A percentile compares a stretch with the other conserved stretches of the same genome.
phyloP scores from a whole-genome alignment of 192 early-diverging fungal genomes.

The Coemansia sp. region DNA sequence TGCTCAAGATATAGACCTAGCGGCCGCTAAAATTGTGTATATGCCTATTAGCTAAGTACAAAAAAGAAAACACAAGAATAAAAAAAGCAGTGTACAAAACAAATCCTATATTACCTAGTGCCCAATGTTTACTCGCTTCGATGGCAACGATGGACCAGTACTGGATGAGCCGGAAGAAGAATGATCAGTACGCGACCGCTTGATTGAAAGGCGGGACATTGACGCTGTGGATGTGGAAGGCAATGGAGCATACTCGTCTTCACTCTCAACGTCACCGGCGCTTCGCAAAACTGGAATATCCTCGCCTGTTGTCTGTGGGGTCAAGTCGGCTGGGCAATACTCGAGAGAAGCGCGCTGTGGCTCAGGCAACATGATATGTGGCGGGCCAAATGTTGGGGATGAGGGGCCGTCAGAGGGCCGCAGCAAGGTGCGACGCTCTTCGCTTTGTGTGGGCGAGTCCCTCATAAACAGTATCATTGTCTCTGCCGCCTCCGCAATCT shows the following conservation, averaged over 20 bases:
- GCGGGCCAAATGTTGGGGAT: not conserved
- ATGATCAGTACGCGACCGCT: not conserved
- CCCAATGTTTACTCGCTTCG: constrained; percentile 7
- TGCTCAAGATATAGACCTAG: too few relatives aligned
- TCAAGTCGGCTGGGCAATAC: not conserved
- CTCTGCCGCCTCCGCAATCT: constrained; percentile 41
- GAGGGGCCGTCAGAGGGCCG: not conserved
- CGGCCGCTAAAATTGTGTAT: not conserved
- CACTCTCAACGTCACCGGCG: not conserved
- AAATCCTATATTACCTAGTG: not conserved
- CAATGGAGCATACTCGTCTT: not conserved
- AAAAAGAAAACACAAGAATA: not conserved
- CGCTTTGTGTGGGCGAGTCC: constrained; percentile 5
- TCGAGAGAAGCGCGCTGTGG: not conserved
- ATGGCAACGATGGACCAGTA: not conserved
- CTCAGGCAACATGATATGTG: not conserved
- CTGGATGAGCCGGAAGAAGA: not conserved
- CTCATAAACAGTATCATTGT: constrained; percentile 50
- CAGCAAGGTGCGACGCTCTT: constrained; percentile 5
- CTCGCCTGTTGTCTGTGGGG: not conserved
- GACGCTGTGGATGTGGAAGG: not conserved
- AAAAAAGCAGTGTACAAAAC: not conserved
- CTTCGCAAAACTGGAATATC: not conserved
- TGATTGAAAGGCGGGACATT: not conserved
- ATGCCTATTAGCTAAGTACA: not conserved